A percentile compares a stretch with the other conserved stretches of the same genome.
Conservation (phyloP, 2,329 filamentous ascomycete species). For the Exophiala spinifera region DNA sequence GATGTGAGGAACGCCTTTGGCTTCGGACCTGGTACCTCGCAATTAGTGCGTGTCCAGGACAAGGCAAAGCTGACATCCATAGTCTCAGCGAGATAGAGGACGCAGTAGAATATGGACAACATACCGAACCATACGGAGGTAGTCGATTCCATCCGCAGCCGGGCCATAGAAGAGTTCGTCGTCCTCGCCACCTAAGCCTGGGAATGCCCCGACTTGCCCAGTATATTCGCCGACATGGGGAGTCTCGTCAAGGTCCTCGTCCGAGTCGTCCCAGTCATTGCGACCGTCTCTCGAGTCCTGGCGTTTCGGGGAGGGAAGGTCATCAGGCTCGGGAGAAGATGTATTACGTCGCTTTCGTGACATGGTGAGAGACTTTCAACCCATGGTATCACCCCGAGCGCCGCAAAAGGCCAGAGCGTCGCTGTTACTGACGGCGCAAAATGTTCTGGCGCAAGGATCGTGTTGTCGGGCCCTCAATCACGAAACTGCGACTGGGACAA, state of each 20-base stretch:
- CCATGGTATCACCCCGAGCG: background rate
- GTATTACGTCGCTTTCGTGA: conserved; percentile 30
- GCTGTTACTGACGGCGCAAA: no score
- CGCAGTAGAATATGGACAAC: conserved; percentile 29
- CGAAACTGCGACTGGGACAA: no score
- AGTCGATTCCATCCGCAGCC: conserved; percentile 65
- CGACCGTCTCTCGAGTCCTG: conserved; percentile 11
- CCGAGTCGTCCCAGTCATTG: conserved; percentile 32
- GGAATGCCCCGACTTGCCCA: conserved; percentile 70
- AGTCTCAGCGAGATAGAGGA: conserved; percentile 23
- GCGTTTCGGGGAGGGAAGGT: conserved; percentile 16
- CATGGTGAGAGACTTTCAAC: conserved; percentile 28
- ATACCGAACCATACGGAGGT: conserved; percentile 69
- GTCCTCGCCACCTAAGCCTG: conserved; percentile 53
- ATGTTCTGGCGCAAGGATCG: no score
- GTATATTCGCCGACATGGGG: conserved; percentile 60
- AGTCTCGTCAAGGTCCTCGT: conserved; percentile 35
- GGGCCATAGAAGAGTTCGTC: conserved; percentile 65
- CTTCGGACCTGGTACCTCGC: conserved; percentile 63
- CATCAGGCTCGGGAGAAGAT: conserved; percentile 28
- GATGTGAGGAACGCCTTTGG: conserved; percentile 68
- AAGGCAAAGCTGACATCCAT: background rate
- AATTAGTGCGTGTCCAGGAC: conserved; percentile 4
- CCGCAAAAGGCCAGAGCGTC: no score
- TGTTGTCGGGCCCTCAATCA: no score